A percentile compares a stretch with the other conserved stretches of the same genome.
Conservation (phyloP, 495 filamentous ascomycete species). For the Penicillium subrubescens region DNA sequence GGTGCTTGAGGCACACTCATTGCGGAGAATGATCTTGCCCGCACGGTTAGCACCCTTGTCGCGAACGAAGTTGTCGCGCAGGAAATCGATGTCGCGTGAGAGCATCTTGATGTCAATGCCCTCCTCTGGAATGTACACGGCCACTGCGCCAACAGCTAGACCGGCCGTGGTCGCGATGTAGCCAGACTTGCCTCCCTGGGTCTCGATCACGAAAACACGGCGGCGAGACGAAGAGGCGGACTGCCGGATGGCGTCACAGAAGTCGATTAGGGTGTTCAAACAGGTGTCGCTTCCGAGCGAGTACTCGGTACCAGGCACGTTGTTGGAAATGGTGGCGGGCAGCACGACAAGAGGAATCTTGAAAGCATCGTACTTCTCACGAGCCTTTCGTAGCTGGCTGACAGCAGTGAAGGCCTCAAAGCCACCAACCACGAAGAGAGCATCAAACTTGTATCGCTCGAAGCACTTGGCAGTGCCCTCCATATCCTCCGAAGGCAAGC, state of each 20-base stretch:
- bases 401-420: constrained; percentile 97
- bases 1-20: constrained; percentile 86
- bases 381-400: constrained; percentile 78
- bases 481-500: constrained; percentile 80
- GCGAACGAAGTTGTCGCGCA: constrained; percentile 79
- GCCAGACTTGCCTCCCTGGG: constrained; percentile 91
- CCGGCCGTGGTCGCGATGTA: constrained; percentile 93
- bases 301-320: constrained; percentile 97
- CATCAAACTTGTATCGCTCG: constrained; percentile 84
- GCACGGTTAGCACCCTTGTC: constrained; percentile 90
- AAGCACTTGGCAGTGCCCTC: constrained; percentile 83
- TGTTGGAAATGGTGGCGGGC: constrained; percentile 98
- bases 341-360: constrained; percentile 91
- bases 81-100: constrained; percentile 83
- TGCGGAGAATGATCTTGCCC: constrained; percentile 91
- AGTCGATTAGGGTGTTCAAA: constrained; percentile 91
- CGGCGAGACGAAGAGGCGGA: constrained; percentile 90
- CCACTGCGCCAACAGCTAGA: constrained; percentile 85
- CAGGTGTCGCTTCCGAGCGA: constrained; percentile 96
- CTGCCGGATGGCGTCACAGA: constrained; percentile 97
- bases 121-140: constrained; percentile 97
- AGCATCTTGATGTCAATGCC: constrained; percentile 95
- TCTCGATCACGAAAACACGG: constrained; percentile 96
- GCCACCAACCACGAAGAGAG: constrained; percentile 88
- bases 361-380: constrained; percentile 76